These are phyloP conservation scores for Cryptosporidium tyzzeri DNA, from an alignment of 169 alveolate genomes.

Conservation along the genomic window DNA sequence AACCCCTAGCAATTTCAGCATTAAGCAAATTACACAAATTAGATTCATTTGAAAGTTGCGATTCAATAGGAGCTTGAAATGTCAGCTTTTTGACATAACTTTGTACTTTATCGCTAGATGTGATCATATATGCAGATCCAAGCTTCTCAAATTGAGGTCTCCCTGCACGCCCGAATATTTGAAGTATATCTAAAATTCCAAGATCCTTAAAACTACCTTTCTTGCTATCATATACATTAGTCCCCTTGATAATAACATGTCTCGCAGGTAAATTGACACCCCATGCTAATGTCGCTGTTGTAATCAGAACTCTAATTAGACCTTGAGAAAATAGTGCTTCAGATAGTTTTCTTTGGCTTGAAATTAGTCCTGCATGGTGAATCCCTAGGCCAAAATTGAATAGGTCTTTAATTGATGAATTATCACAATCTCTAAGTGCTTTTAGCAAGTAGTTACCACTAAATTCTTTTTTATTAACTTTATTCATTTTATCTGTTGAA, in stretches of 20 bases:
- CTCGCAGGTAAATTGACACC: constrained; percentile 99
- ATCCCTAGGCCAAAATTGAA: constrained; percentile 98
- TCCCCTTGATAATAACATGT: constrained; percentile 99
- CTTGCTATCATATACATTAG: constrained; percentile 98
- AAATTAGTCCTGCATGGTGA: constrained; percentile 99
- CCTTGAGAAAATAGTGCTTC: constrained; percentile 97
- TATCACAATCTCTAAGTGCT: constrained; percentile 26
- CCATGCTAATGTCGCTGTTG: constrained; percentile 99
- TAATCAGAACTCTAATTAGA: constrained; percentile 95
- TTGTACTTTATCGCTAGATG: constrained; percentile 94
- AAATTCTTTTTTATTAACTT: neutral
- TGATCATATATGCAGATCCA: constrained; percentile 99
- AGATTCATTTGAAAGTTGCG: constrained; percentile 89
- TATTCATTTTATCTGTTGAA: neutral
- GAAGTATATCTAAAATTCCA: constrained; percentile 96
- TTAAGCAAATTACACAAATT: constrained; percentile 94
- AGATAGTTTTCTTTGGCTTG: constrained; percentile 96
- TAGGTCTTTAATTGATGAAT: constrained; percentile 92
- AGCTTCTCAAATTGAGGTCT: constrained; percentile 98
- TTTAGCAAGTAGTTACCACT: neutral
- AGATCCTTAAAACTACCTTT: constrained; percentile 97
- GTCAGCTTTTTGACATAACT: constrained; percentile 95
- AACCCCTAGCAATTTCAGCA: constrained; percentile 96
- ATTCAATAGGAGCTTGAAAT: constrained; percentile 97
- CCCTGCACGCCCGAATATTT: constrained; percentile 99